Evolutionary conservation across 164 flowering plant genomes (phyloP).

Genomic region (Euptelea pleiosperma): DNA sequence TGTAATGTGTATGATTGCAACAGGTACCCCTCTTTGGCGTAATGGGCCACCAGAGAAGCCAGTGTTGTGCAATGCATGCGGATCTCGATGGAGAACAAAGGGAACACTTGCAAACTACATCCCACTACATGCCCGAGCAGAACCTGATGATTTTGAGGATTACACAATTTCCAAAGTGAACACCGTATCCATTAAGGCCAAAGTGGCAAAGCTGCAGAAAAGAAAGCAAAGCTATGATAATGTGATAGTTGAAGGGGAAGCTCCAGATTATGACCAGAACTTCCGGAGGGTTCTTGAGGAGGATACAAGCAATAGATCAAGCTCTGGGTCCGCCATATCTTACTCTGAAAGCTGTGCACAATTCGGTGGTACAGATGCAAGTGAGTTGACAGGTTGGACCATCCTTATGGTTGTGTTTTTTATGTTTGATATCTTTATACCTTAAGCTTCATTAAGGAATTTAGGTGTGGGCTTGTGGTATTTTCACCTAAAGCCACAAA

Average conservation of each 20-base stretch:
- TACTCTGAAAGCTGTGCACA: conserved; percentile 83
- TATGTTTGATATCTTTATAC: no score
- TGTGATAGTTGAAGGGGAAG: conserved; percentile 22
- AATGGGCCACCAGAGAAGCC: conserved; percentile 99
- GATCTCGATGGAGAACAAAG: conserved; percentile 97
- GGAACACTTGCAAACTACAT: conserved; percentile 89
- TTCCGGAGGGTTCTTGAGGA: conserved; percentile 56
- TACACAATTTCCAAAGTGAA: conserved; percentile 47
- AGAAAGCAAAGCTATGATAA: conserved; percentile 44
- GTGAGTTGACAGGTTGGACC: conserved; percentile 79
- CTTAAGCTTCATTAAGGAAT: not conserved
- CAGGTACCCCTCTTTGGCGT: conserved; percentile 99
- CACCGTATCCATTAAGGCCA: conserved; percentile 50
- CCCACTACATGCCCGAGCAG: conserved; percentile 79
- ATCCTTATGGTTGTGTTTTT: not conserved
- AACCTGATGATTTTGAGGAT: conserved; percentile 60
- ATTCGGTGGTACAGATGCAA: conserved; percentile 68
- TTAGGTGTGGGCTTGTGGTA: not conserved
- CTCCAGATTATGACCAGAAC: conserved; percentile 35
- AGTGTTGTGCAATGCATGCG: conserved; percentile 97
- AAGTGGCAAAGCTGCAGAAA: conserved; percentile 54
- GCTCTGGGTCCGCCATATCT: conserved; percentile 91
- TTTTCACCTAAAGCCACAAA: not conserved
- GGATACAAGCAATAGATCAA: conserved; percentile 78
- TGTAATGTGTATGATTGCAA: conserved; percentile 12